Percentiles rank a stretch among this genome's conserved stretches.
Conservation (phyloP, 805 yeast genomes). For the Priceomyces medius region DNA sequence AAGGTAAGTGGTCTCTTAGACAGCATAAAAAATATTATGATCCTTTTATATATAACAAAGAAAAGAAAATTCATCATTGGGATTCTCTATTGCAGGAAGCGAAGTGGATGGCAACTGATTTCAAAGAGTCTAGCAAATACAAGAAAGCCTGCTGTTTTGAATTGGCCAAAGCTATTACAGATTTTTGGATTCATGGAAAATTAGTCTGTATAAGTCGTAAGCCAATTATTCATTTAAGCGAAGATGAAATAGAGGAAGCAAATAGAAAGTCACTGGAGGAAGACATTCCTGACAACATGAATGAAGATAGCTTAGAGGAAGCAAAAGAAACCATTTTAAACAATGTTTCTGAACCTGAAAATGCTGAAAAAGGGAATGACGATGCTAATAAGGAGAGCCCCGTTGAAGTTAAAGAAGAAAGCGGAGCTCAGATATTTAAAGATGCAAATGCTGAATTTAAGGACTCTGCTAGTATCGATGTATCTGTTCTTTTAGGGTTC, state of each 20-base stretch:
- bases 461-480: constrained; percentile 3
- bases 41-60: constrained; percentile 46
- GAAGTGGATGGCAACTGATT: constrained; percentile 80
- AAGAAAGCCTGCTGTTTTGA: constrained; percentile 68
- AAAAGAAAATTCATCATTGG: constrained; percentile 49
- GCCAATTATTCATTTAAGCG: constrained; percentile 32
- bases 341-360: background rate
- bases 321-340: background rate
- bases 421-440: constrained; percentile 2
- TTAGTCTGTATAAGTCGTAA: constrained; percentile 56
- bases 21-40: constrained; percentile 75
- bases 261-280: constrained; percentile 12
- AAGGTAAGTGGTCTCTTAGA: constrained; percentile 85
- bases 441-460: constrained; percentile 4
- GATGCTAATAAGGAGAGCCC: constrained; percentile 5
- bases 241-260: constrained; percentile 4
- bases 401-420: constrained; percentile 1
- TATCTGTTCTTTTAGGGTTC: constrained; percentile 1
- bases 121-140: constrained; percentile 65
- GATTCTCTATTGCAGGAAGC: constrained; percentile 73
- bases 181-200: constrained; percentile 78
- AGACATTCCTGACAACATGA: background rate
- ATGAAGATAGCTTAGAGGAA: background rate
- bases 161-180: constrained; percentile 70
- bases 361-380: constrained; percentile 3